Base-by-base conservation (phyloP, 2,329 filamentous ascomycete genomes). In the Ophiocordyceps unilateralis region DNA sequence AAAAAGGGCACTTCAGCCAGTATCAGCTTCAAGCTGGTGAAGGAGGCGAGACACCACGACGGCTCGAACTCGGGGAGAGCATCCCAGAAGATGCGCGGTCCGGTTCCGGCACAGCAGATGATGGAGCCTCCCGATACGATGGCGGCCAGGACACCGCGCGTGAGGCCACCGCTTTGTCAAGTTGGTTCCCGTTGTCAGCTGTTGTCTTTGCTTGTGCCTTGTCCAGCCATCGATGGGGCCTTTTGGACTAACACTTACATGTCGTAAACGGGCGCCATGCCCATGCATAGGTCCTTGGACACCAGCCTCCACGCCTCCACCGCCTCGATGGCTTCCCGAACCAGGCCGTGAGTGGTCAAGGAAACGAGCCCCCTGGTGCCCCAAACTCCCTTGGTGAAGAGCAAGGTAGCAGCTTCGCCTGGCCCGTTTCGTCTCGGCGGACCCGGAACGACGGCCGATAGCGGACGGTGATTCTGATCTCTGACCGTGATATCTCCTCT, bases 11-110 rank as follows among this genome's bases (percentile, higher is more conserved):
- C 14, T 68, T 61, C 21, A 60, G 54, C 14, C 1, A 75, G 55
- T 32, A 74, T 72, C 44, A 71, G 59, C 10, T 68, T 65, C 47
- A 74, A 71, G 69, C 74, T 74, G 1, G 69, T 69, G 1, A 70
- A 71, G 12, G 70, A 72, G 1, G 70, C 71, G 50, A 74, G 74
- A 53, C 74, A 75, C 71, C 71, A 75, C 0, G 69, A 74, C 1
- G 70, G 67, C 6, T 56, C 51, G 21, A 62, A 57, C 30, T 62
- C 58, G 44, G 72, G 61, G 5, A 70, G 61, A 15, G 69, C 61
- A 48, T 74, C 69, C 70, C 71, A 75, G 51, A 76, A 75, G 15
- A 71, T 57, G 48, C 63, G 69, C 2, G 70, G 65, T 40, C 74
- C 70, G 49, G 74, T 75, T 1, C 63, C 66, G 12, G 65, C 53